Evolutionary conservation across 139 green algal genomes (phyloP).

Genomic region (Coelastrella sp.): DNA sequence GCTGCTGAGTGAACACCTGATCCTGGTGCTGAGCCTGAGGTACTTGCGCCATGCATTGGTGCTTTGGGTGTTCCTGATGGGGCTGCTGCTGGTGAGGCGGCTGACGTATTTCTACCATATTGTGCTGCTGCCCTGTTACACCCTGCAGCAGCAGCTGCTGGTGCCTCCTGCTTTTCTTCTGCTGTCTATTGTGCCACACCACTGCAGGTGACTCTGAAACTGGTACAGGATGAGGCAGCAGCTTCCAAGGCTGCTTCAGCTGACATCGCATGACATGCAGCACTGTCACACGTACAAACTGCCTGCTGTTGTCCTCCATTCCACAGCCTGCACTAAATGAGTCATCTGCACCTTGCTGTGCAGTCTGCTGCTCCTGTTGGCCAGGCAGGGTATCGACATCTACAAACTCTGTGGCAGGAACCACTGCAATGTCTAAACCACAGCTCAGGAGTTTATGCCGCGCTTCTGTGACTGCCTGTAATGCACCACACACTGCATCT

Average conservation of each 20-base stretch:
- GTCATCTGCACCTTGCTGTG: background rate
- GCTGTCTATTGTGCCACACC: background rate
- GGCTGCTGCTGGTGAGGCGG: background rate
- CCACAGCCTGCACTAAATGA: background rate
- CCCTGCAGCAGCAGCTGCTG: conserved; percentile 4
- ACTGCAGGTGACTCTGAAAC: conserved; percentile 6
- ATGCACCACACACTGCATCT: conserved; percentile 14
- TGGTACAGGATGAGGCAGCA: conserved; percentile 31
- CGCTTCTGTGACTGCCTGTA: background rate
- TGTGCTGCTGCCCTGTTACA: background rate
- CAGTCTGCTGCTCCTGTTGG: conserved; percentile 4
- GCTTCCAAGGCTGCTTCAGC: conserved; percentile 18
- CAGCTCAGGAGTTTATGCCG: conserved; percentile 13
- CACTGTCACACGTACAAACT: conserved; percentile 10
- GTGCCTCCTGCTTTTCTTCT: background rate
- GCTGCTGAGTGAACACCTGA: no score
- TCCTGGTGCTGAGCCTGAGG: no score
- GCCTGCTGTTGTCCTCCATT: background rate
- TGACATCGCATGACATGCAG: conserved; percentile 45
- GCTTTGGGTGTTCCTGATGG: background rate
- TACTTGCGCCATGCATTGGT: no score
- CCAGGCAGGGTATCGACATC: conserved; percentile 1
- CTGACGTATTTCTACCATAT: background rate
- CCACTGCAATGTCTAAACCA: conserved; percentile 25
- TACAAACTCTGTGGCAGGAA: conserved; percentile 27